phyloP scores from a whole-genome alignment of 2,329 filamentous ascomycete genomes.

The Xylariaceae sp. region DNA sequence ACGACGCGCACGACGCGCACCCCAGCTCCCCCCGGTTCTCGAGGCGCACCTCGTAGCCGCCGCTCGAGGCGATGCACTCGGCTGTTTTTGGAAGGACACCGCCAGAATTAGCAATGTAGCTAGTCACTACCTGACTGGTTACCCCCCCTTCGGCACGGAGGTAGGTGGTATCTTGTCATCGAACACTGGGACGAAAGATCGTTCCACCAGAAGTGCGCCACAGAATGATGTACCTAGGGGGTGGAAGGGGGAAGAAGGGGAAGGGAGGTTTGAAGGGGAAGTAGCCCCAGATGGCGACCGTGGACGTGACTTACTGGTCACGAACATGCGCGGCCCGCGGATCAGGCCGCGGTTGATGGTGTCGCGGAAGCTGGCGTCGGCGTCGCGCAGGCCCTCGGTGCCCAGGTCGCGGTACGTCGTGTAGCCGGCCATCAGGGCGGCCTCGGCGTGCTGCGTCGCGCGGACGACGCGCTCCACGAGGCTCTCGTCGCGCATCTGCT shows the following conservation, averaged over 20 bases:
- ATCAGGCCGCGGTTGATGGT: conserved; percentile 45
- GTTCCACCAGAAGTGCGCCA: too few relatives aligned
- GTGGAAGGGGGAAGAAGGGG: too few relatives aligned
- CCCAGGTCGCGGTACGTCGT: conserved; percentile 52
- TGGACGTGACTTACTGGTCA: too few relatives aligned
- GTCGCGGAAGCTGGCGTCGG: conserved; percentile 44
- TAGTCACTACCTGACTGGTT: too few relatives aligned
- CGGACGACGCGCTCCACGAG: conserved; percentile 49
- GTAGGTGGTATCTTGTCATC: too few relatives aligned
- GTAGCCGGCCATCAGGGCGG: conserved; percentile 48
- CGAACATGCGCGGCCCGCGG: conserved; percentile 48
- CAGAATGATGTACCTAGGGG: too few relatives aligned
- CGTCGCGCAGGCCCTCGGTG: conserved; percentile 41
- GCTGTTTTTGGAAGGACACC: too few relatives aligned
- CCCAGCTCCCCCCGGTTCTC: conserved; percentile 29
- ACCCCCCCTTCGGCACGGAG: too few relatives aligned
- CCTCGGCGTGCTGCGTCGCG: conserved; percentile 43
- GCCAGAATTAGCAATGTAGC: too few relatives aligned
- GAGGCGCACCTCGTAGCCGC: conserved; percentile 40
- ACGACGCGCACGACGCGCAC: conserved; percentile 4
- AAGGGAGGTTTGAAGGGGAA: too few relatives aligned
- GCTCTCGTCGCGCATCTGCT: conserved; percentile 50
- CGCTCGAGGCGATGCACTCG: conserved; percentile 39
- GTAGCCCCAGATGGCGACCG: too few relatives aligned
- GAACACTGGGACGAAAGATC: too few relatives aligned